Evolutionary conservation across 768 basidiomycete genomes (phyloP).

Genomic region (Podaxis rugospora): DNA sequence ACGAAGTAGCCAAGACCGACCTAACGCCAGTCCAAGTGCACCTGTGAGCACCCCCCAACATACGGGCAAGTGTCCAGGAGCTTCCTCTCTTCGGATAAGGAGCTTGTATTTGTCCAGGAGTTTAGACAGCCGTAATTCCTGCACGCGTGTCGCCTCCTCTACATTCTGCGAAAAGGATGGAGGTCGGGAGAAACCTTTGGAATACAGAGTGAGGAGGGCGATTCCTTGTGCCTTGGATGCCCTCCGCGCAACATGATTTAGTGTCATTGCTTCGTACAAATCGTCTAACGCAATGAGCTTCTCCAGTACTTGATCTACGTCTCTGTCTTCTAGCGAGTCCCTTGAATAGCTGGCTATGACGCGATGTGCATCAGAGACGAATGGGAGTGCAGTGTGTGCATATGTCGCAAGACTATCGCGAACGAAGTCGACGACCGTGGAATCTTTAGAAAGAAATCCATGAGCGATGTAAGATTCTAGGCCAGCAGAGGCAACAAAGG

Average conservation of each 20-base stretch:
- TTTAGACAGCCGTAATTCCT: conserved; percentile 19
- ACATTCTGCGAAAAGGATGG: conserved; percentile 21
- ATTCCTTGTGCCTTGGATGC: conserved; percentile 91
- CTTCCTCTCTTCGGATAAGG: conserved; percentile 56
- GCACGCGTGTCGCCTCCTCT: conserved; percentile 18
- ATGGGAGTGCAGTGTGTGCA: conserved; percentile 69
- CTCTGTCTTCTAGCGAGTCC: conserved; percentile 7
- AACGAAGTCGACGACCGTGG: conserved; percentile 53
- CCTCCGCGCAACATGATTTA: conserved; percentile 85
- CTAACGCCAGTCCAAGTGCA: conserved; percentile 66
- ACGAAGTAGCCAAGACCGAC: conserved; percentile 33
- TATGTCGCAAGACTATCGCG: conserved; percentile 75
- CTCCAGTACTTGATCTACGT: conserved; percentile 27
- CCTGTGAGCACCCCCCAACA: conserved; percentile 89
- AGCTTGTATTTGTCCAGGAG: conserved; percentile 71
- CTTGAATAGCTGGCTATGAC: conserved; percentile 25
- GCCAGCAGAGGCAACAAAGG: conserved; percentile 93
- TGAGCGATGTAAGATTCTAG: conserved; percentile 89
- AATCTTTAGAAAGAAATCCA: conserved; percentile 62
- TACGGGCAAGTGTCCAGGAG: conserved; percentile 79
- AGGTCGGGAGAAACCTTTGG: conserved; percentile 72
- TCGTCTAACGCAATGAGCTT: conserved; percentile 59
- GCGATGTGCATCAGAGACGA: conserved; percentile 70
- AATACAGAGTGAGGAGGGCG: conserved; percentile 84
- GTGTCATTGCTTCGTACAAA: conserved; percentile 78